phyloP scores from a whole-genome alignment of 768 basidiomycete genomes.

The Lactarius tabidus region DNA sequence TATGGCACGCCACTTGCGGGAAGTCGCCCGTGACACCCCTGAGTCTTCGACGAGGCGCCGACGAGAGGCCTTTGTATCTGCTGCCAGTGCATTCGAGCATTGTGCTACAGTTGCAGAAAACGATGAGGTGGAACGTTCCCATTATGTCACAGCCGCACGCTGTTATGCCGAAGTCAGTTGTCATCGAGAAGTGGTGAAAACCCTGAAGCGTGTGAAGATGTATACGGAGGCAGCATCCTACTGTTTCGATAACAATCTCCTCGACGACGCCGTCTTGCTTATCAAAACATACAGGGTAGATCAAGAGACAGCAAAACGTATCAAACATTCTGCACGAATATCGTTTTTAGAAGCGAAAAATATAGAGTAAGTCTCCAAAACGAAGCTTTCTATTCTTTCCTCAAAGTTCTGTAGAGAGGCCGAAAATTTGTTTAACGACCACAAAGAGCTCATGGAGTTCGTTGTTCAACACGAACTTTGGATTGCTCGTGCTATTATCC shows the following conservation, averaged over 20 bases:
- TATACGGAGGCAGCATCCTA: constrained; percentile 20
- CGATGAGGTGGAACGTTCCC: background rate
- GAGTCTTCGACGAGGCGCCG: background rate
- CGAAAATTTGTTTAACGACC: constrained; percentile 45
- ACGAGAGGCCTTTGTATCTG: constrained; percentile 3
- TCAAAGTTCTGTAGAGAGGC: constrained; percentile 40
- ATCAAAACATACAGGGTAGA: constrained; percentile 9
- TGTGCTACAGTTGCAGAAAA: background rate
- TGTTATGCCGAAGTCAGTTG: constrained; percentile 12
- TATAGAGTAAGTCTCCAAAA: constrained; percentile 12
- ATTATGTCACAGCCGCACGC: constrained; percentile 5
- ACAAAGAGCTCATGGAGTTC: constrained; percentile 54
- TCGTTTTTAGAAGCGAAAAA: constrained; percentile 11
- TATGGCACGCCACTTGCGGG: constrained; percentile 1
- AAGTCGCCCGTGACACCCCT: constrained; percentile 13
- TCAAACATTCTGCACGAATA: constrained; percentile 9
- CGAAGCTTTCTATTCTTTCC: background rate
- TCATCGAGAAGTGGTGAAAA: constrained; percentile 6
- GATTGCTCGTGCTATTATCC: constrained; percentile 42
- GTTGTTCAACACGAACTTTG: constrained; percentile 52
- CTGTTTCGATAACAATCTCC: constrained; percentile 19
- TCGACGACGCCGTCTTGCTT: constrained; percentile 8
- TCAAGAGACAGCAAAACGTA: constrained; percentile 14
- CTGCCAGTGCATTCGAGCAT: constrained; percentile 5
- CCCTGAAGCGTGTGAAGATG: constrained; percentile 6